Percentiles rank a stretch among this genome's conserved stretches.
Conservation (phyloP, 202 grass and related monocot species). For the Zoysia matrella region DNA sequence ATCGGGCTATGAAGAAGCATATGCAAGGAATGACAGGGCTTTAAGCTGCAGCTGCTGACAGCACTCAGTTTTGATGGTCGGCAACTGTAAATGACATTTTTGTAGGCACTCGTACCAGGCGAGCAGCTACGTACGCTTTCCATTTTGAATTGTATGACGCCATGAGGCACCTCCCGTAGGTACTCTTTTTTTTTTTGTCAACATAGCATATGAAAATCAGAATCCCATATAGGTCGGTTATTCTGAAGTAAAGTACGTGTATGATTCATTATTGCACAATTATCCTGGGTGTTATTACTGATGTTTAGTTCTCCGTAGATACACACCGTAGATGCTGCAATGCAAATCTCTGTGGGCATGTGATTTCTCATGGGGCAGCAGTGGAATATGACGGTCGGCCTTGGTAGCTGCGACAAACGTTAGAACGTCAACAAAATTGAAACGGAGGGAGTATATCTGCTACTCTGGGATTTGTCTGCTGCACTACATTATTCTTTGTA, state of each 20-base stretch:
- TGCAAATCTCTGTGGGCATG: neutral
- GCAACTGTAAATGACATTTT: constrained; percentile 45
- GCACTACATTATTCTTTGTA: no score
- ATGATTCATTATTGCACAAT: neutral
- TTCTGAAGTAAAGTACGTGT: neutral
- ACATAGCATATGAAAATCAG: neutral
- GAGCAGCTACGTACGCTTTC: neutral
- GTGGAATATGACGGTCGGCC: no score
- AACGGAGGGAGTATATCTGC: no score
- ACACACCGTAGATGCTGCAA: no score
- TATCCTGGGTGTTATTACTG: neutral
- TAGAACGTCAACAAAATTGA: no score
- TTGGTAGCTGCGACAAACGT: no score
- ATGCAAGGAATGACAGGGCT: constrained; percentile 69
- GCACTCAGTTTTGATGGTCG: neutral
- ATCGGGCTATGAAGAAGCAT: constrained; percentile 92
- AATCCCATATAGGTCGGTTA: neutral
- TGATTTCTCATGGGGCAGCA: neutral
- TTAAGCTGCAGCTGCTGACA: constrained; percentile 37
- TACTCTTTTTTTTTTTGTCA: neutral
- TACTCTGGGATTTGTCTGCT: no score
- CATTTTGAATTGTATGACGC: constrained; percentile 2
- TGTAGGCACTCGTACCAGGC: neutral
- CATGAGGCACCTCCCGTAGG: neutral
- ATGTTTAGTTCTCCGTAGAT: neutral